A percentile compares a stretch with the other conserved stretches of the same genome.
phyloP scores from a whole-genome alignment of 2,329 filamentous ascomycete genomes.

The Diaporthe caulivora region DNA sequence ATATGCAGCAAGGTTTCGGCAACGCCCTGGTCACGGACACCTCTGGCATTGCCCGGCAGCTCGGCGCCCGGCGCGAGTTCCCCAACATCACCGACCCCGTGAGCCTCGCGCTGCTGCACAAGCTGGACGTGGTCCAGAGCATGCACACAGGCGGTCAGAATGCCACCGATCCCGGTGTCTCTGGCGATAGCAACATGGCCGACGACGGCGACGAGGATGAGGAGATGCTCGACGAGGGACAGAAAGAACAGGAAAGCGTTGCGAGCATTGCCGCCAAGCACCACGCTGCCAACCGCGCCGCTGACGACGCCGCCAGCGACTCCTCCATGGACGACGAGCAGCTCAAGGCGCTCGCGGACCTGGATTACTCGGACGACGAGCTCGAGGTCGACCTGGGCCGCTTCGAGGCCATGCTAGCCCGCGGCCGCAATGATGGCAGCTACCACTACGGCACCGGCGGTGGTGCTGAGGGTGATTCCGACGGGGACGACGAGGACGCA shows the following conservation, averaged over 20 bases:
- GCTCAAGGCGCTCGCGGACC: constrained; percentile 36
- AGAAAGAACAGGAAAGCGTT: no score
- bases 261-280: no score
- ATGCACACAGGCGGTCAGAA: not conserved
- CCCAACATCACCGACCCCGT: constrained; percentile 27
- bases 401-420: constrained; percentile 31
- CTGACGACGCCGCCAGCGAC: not conserved
- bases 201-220: not conserved
- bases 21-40: not conserved
- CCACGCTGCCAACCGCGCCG: not conserved
- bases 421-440: constrained; percentile 16
- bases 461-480: not conserved
- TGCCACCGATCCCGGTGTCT: no score
- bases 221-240: not conserved
- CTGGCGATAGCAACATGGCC: not conserved
- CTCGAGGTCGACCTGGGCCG: constrained; percentile 22
- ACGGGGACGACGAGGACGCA: not conserved
- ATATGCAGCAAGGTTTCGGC: not conserved
- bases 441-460: not conserved
- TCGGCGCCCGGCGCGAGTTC: constrained; percentile 6
- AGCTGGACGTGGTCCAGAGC: constrained; percentile 27
- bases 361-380: constrained; percentile 35
- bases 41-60: not conserved
- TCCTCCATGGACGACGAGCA: constrained; percentile 31
- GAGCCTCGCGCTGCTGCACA: constrained; percentile 30